A percentile compares a stretch with the other conserved stretches of the same genome.
Conservation (phyloP, 1,284 basidiomycete genomes). For the Trichosporon asahii region DNA sequence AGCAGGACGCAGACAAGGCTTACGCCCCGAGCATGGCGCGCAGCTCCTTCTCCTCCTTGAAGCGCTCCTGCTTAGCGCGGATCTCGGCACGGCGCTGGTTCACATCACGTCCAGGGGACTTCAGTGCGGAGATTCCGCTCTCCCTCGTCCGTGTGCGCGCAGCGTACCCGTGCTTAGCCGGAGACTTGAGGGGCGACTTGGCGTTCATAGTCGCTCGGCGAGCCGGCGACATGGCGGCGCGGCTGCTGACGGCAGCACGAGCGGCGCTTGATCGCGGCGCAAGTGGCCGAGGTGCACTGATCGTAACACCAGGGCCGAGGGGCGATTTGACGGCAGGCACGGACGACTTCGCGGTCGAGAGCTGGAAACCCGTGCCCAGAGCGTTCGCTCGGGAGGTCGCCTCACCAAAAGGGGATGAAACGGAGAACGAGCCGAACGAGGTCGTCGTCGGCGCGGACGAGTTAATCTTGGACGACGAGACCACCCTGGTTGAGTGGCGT, state of each 20-base stretch:
- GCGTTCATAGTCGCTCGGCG: constrained; percentile 1
- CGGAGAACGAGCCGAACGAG: background rate
- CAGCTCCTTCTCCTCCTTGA: constrained; percentile 40
- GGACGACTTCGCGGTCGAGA: background rate
- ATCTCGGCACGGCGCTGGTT: constrained; percentile 37
- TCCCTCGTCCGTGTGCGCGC: background rate
- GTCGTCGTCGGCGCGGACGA: background rate
- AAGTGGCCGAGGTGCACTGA: background rate
- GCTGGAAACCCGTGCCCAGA: constrained; percentile 25
- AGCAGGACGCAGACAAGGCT: background rate
- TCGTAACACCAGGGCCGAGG: background rate
- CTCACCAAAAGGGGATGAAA: constrained; percentile 31
- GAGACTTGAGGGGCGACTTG: background rate
- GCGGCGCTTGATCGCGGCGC: background rate
- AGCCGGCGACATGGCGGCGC: constrained; percentile 2
- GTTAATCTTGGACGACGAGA: background rate
- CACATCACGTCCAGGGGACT: constrained; percentile 27
- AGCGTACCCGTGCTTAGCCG: constrained; percentile 5
- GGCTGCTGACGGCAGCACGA: background rate
- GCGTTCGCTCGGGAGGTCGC: constrained; percentile 34
- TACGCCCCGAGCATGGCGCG: constrained; percentile 36
- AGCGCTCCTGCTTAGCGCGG: constrained; percentile 35
- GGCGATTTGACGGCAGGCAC: constrained; percentile 14
- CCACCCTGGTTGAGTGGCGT: background rate
- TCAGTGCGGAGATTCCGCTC: constrained; percentile 13